phyloP scores from a whole-genome alignment of 2,329 filamentous ascomycete species.

The Nemania sp. region DNA sequence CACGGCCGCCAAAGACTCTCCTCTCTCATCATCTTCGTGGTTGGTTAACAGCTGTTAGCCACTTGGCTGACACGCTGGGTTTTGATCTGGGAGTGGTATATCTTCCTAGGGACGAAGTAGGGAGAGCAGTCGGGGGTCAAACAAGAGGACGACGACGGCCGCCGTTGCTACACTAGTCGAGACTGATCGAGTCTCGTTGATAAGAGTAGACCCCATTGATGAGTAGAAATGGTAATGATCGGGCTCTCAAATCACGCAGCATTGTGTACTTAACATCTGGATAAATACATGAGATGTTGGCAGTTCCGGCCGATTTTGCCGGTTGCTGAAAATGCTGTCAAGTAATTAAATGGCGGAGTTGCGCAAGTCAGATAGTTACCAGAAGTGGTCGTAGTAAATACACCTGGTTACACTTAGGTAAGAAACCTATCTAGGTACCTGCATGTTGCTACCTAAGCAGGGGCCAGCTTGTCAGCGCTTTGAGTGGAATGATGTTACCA shows the following conservation, averaged over 20 bases:
- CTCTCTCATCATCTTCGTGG: neutral
- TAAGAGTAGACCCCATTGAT: constrained; percentile 14
- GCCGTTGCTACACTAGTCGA: constrained; percentile 3
- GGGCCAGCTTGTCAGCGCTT: constrained; percentile 3
- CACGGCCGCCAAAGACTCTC: neutral
- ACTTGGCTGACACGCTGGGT: neutral
- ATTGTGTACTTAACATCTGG: constrained; percentile 26
- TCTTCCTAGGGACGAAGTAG: neutral
- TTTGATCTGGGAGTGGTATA: neutral
- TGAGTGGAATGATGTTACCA: neutral
- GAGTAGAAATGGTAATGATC: constrained; percentile 9
- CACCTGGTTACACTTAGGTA: no score
- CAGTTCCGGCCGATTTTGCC: constrained; percentile 28
- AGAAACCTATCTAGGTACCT: no score
- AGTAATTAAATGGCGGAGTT: constrained; percentile 12
- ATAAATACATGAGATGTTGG: constrained; percentile 24
- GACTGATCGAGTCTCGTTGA: constrained; percentile 11
- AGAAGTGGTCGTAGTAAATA: neutral
- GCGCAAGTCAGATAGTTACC: constrained; percentile 1
- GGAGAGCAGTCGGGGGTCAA: neutral
- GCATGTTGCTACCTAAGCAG: neutral
- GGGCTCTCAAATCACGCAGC: constrained; percentile 12
- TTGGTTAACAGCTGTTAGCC: neutral
- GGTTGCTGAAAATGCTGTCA: constrained; percentile 11
- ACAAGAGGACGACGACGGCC: neutral